phyloP scores from a whole-genome alignment of 345 rosid species.

The Syzygium aqueum region DNA sequence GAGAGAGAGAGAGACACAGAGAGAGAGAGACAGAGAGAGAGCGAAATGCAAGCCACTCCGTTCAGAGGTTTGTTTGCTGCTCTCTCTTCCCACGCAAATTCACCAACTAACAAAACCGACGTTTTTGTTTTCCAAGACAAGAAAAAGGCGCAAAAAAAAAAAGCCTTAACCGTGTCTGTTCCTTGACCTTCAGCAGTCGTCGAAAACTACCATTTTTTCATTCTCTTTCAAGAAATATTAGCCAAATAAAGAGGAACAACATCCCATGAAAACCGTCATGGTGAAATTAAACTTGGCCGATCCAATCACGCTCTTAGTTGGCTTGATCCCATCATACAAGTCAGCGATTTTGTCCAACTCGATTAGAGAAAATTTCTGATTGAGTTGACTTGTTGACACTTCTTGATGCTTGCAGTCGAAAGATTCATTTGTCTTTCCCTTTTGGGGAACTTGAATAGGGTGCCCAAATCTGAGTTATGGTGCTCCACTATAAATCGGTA shows the following conservation, averaged over 20 bases:
- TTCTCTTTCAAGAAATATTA: not conserved
- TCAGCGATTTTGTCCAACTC: not conserved
- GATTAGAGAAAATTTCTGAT: not conserved
- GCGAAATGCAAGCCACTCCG: conserved; percentile 1
- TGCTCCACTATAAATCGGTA: not conserved
- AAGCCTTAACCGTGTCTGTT: not conserved
- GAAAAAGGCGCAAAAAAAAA: not conserved
- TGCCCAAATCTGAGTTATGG: not conserved
- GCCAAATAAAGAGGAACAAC: not conserved
- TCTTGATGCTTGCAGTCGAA: not conserved
- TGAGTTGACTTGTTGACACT: not conserved
- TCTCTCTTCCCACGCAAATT: not conserved
- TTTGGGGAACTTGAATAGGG: not conserved
- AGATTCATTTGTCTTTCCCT: not conserved
- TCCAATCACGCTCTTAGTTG: not conserved
- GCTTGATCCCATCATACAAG: not conserved
- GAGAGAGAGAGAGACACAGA: not conserved
- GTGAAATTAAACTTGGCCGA: not conserved
- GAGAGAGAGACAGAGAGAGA: too few relatives aligned
- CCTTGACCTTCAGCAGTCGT: not conserved
- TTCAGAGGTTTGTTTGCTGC: not conserved
- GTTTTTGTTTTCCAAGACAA: not conserved
- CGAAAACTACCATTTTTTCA: not conserved
- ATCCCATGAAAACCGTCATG: not conserved
- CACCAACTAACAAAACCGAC: not conserved